A percentile compares a stretch with the other conserved stretches of the same genome.
Conservation (phyloP, 805 yeast genomes). For the Kodamaea lidongshanica region DNA sequence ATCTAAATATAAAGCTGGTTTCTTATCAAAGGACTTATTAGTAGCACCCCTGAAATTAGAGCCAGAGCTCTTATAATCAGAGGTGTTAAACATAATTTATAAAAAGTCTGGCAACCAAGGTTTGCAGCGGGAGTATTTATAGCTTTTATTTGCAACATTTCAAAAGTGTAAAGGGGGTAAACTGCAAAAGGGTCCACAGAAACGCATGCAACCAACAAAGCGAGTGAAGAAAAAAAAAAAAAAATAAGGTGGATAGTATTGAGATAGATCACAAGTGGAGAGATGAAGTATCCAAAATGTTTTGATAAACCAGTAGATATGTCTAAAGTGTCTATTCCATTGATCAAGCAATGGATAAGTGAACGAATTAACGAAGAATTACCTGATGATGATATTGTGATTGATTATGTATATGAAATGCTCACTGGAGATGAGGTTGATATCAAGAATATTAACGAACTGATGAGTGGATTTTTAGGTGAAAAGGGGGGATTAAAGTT, state of each 20-base stretch:
- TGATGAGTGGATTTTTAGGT: conserved; percentile 41
- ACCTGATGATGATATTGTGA: conserved; percentile 48
- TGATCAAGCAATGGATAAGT: conserved; percentile 38
- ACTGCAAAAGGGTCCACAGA: no score
- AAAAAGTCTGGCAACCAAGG: no score
- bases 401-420: conserved; percentile 41
- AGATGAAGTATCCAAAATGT: conserved; percentile 27
- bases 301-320: conserved; percentile 32
- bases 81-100: no score
- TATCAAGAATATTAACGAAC: conserved; percentile 36
- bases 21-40: no score
- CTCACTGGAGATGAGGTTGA: conserved; percentile 27
- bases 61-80: no score
- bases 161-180: no score
- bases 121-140: no score
- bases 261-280: no score
- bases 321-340: conserved; percentile 30
- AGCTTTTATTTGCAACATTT: no score
- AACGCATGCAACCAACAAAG: neutral
- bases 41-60: no score
- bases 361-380: conserved; percentile 27
- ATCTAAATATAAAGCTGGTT: no score
- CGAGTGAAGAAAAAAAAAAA: neutral
- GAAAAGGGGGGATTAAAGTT: conserved; percentile 34
- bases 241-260: no score